Evolutionary conservation across 2,329 filamentous ascomycete genomes (phyloP), one percentile per base, ranked within the genome.

Genomic region (Aspergillus neotritici): DNA sequence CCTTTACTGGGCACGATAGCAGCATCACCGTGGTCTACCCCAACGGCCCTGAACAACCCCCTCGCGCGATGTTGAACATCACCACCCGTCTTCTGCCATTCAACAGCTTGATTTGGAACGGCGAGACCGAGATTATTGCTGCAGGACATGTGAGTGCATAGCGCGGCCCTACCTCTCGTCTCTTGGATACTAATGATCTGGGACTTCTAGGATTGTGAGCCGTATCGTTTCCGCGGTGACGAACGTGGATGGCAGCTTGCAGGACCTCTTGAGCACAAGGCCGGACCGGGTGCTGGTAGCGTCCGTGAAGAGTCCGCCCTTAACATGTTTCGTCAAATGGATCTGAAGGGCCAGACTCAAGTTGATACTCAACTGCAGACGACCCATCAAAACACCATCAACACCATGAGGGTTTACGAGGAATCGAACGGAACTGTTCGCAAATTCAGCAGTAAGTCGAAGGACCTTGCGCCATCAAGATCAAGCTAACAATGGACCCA

Each of bases 271-370:
- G 90, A 96, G 70, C 73, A 74, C 37, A 89, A 90, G 69, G 75
- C 79, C 38, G 72, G 77, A 4, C 73, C 77, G 21, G 83, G 79
- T 33, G 65, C 75, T 43, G 71, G 68, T 2, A 82, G 77, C 45
- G 72, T 74, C 46, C 78, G 85, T 28, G 93, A 97, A 69, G 93
- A 97, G 66, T 93, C 86, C 52, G 93, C 93, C 16, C 74, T 96
- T 65, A 95, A 97, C 69, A 95, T 97, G 88, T 98, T 98, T 73
- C 82, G 83, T 60, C 90, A 96, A 73, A 97, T 98, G 93, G 93
- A 98, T 68, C 77, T 98, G 53, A 95, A 93, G 77, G 93, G 93
- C 50, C 94, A 94, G 70, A 74, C 77, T 43, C 87, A 87, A 63
- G 89, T 94, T 60, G 90, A 97, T 65, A 96, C 90, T 4, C 87